phyloP scores from a whole-genome alignment of 495 filamentous ascomycete species.

The Arthonia radiata region DNA sequence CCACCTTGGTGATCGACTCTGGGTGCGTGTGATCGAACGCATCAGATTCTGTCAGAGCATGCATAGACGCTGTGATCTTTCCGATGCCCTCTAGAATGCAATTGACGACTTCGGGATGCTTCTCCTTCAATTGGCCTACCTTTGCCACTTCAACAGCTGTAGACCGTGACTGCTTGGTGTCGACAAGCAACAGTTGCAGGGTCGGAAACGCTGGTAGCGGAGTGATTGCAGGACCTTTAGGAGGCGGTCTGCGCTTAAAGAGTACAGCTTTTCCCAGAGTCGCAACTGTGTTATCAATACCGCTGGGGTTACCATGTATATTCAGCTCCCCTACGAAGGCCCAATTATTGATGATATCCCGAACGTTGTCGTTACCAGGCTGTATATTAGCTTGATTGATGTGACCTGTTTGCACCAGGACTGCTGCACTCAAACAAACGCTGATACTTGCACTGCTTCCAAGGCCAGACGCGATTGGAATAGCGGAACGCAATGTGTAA shows the following conservation, averaged over 20 bases:
- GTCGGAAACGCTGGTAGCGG: slow-evolving; percentile 67
- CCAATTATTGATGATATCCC: slow-evolving; percentile 95
- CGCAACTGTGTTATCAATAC: slow-evolving; percentile 93
- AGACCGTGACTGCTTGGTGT: slow-evolving; percentile 62
- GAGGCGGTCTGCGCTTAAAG: slow-evolving; percentile 59
- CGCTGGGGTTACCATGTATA: slow-evolving; percentile 88
- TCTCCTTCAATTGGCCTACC: slow-evolving; percentile 42
- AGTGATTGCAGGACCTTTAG: slow-evolving; percentile 49
- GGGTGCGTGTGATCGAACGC: slow-evolving; percentile 34
- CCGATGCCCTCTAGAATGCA: slow-evolving; percentile 64
- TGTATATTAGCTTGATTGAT: slow-evolving; percentile 68
- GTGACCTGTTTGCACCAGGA: slow-evolving; percentile 74
- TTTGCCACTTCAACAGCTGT: slow-evolving; percentile 69
- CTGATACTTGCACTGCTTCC: slow-evolving; percentile 82
- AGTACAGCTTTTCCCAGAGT: slow-evolving; percentile 80
- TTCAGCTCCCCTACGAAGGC: slow-evolving; percentile 92
- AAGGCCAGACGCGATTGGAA: slow-evolving; percentile 77
- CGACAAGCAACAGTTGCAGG: slow-evolving; percentile 66
- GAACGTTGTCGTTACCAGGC: slow-evolving; percentile 80
- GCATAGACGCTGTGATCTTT: slow-evolving; percentile 48
- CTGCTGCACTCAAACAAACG: slow-evolving; percentile 67
- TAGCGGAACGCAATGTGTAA: slow-evolving; percentile 81
- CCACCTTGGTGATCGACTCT: slow-evolving; percentile 38
- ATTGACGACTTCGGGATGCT: slow-evolving; percentile 46
- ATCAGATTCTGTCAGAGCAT: slow-evolving; percentile 37